Base-by-base conservation (phyloP, 2,329 filamentous ascomycete genomes). In the Fusarium sp. region DNA sequence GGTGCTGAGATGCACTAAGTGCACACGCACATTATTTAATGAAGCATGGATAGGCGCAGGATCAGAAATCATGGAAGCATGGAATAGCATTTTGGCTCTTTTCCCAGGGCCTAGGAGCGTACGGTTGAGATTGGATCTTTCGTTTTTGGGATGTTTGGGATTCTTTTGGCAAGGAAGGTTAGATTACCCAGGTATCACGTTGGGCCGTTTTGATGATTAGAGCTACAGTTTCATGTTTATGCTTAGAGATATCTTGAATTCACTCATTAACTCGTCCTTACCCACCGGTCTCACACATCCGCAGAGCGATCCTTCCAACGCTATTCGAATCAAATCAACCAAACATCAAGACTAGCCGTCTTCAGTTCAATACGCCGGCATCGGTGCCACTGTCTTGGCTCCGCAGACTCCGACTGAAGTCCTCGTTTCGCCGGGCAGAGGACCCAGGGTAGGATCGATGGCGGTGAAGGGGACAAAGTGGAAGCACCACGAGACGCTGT, bases 1-100 rank as follows among this genome's bases (percentile, higher is more conserved):
- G 84, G 84, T 3, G 76, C 80, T 22, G 84, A 87, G 75, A 74
- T 74, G 73, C 54, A 70, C 50, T 75, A 55, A 59, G 19, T 14
- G 13, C 34, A 47, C 38, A 26, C 36, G 34, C 19, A 42, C 3
- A 40, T 26, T 38, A 28, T 53, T 39, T 31, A 22, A 11, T 33
- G 39, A 43, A 53, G 51, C 51, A 57, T 67, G 52, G 39, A 39
- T 11, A 34, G 69, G 66, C 57, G 55, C 51, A 53, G 40, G 54
- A 43, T 33, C 34, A 52, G 26, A 40, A 44, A 53, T 52, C 17
- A 56, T 44, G 50, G 47, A 45, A 56, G 40, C n/a, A 46, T 60
- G 62, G 46, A 47, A 40, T 26, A 45, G 33, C 57, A 59, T 62
- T 62, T 66, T 57, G 52, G 57, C 57, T 62, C 46, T 50, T 57